These are phyloP conservation scores for Phytophthora idaei DNA, from an alignment of 352 stramenopile genomes.

Conservation along the genomic window DNA sequence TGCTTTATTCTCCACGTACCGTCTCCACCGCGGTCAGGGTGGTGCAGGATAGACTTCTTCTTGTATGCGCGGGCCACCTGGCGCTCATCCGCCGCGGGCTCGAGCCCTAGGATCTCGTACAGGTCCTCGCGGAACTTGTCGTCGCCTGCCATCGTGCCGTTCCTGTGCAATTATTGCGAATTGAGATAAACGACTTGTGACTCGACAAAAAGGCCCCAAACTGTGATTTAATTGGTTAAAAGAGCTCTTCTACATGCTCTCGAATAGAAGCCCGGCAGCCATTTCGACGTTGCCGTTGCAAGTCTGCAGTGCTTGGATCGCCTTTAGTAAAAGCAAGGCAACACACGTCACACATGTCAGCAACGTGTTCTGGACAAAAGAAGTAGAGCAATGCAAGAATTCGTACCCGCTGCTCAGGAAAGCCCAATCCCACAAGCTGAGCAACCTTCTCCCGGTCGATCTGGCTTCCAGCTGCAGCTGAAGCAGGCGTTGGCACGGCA, in stretches of 20 bases:
- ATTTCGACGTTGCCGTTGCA: slow-evolving; percentile 85
- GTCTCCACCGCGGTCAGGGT: slow-evolving; percentile 82
- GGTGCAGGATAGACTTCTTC: slow-evolving; percentile 79
- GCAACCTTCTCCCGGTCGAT: slow-evolving; percentile 60
- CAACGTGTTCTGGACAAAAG: background rate
- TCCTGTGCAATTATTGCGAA: background rate
- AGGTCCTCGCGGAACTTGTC: slow-evolving; percentile 56
- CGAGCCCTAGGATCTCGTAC: slow-evolving; percentile 81
- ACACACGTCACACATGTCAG: slow-evolving; percentile 27
- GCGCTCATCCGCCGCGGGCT: slow-evolving; percentile 63
- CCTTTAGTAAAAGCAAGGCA: slow-evolving; percentile 43
- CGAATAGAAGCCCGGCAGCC: slow-evolving; percentile 82
- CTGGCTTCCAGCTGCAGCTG: slow-evolving; percentile 20
- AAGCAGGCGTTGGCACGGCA: slow-evolving; percentile 21
- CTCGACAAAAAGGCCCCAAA: slow-evolving; percentile 25
- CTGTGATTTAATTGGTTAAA: slow-evolving; percentile 24
- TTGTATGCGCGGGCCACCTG: slow-evolving; percentile 84
- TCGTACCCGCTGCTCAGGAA: slow-evolving; percentile 61
- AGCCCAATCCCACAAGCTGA: slow-evolving; percentile 69
- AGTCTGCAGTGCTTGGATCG: slow-evolving; percentile 62
- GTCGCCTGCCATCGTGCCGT: slow-evolving; percentile 34
- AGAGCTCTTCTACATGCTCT: slow-evolving; percentile 48
- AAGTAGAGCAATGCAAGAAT: background rate
- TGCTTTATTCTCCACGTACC: slow-evolving; percentile 39
- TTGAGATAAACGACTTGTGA: slow-evolving; percentile 10